phyloP scores from a whole-genome alignment of 345 rosid genomes.

The Linum tenue region DNA sequence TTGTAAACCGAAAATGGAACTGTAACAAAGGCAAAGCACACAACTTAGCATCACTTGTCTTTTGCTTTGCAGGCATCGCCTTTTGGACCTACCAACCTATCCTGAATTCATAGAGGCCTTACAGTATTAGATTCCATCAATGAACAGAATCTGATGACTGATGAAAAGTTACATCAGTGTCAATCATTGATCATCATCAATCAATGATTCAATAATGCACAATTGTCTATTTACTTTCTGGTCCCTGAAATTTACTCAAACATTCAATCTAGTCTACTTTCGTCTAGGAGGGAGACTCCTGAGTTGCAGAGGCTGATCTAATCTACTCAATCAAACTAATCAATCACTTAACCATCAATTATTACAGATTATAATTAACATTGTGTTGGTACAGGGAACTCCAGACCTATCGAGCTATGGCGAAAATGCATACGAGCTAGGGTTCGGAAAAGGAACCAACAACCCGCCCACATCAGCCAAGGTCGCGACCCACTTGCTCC shows the following conservation, averaged over 20 bases:
- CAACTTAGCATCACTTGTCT: background rate
- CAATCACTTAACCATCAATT: background rate
- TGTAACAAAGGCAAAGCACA: too few relatives aligned
- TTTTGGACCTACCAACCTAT: too few relatives aligned
- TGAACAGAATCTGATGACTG: background rate
- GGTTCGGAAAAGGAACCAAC: slow-evolving; percentile 57
- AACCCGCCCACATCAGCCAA: slow-evolving; percentile 70
- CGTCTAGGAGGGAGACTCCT: too few relatives aligned
- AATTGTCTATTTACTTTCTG: too few relatives aligned
- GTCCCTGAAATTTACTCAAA: too few relatives aligned
- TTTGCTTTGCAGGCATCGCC: too few relatives aligned
- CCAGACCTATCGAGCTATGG: slow-evolving; percentile 73
- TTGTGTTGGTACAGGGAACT: slow-evolving; percentile 38
- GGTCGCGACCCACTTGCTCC: slow-evolving; percentile 46
- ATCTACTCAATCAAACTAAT: background rate
- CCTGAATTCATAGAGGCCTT: background rate
- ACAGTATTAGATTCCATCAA: background rate
- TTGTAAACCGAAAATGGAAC: too few relatives aligned
- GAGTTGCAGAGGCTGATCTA: slow-evolving; percentile 3
- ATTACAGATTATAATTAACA: background rate
- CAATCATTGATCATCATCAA: background rate
- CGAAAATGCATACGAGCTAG: slow-evolving; percentile 46
- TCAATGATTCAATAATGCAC: too few relatives aligned
- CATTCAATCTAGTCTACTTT: too few relatives aligned
- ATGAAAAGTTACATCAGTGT: background rate